Evolutionary conservation across 257 asterid species (phyloP), one percentile per base, ranked within the genome.

Genomic region (Cruciata laevipes): DNA sequence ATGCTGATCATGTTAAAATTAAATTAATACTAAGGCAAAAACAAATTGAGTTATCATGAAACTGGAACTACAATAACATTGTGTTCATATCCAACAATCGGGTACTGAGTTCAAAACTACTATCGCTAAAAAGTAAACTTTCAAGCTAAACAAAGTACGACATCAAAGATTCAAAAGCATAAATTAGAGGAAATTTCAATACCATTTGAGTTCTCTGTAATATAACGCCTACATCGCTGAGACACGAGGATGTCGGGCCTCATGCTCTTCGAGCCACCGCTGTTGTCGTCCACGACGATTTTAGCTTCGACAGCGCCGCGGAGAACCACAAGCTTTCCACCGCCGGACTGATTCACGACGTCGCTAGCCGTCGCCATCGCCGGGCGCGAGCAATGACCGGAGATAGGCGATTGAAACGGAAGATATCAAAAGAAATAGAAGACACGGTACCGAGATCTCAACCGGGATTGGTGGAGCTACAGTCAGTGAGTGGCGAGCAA

Each of bases 231-330:
- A 70, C 76, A 30, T 83, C 96, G 20, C 89, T 84, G 84, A 66
- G 87, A 75, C 53, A 83, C 69, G 16, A 92, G 74, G 59, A 85
- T 66, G 49, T 65, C 65, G 27, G 82, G 70, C 61, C 77, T 79
- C 69, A 74, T 69, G 69, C 76, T 76, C 77, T 68, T 84, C 95
- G 89, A 80, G 60, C 76, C 55, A 63, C 74, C 14, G 18, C 17
- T 74, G 58, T 78, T 80, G 61, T 79, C 82, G 69, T 79, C 79
- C 58, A 71, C 78, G 5, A 69, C 80, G 20, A 87, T 74, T 75
- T 82, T 85, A 72, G 84, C 78, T 73, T 93, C 95, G 37, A 93
- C 96, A 30, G 44, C 61, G 31, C 97, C 98, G 61, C 96, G 87
- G 42, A 90, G 78, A 33, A 93, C 70, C 71, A 88, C 84, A 71